Percentiles rank a stretch among this genome's conserved stretches.
phyloP scores from a whole-genome alignment of 169 alveolate species.

The Besnoitia besnoiti region DNA sequence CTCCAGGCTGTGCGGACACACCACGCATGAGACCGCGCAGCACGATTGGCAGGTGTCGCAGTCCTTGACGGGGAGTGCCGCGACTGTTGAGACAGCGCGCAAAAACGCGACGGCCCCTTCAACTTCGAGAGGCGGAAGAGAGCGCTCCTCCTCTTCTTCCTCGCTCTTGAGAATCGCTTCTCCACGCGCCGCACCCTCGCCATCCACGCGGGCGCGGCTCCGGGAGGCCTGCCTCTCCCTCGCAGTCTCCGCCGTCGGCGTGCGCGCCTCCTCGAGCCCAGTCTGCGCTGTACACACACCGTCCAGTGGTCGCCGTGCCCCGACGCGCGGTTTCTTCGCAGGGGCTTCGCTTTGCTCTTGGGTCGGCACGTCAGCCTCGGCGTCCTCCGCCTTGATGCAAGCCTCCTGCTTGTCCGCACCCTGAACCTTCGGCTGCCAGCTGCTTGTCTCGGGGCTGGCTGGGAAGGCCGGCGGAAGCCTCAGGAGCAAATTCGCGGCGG shows the following conservation, averaged over 20 bases:
- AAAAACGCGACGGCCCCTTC: not conserved
- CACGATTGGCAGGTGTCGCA: conserved; percentile 64
- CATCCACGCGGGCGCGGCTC: no score
- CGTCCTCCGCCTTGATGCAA: no score
- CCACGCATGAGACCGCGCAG: conserved; percentile 47
- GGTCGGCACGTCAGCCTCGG: not conserved
- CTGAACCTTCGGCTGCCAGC: not conserved
- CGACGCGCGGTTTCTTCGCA: no score
- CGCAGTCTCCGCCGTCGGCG: not conserved
- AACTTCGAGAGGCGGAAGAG: no score
- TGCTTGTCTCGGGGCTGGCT: not conserved
- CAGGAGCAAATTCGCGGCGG: not conserved
- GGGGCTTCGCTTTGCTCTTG: not conserved
- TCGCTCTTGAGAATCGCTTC: no score
- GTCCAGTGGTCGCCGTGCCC: no score
- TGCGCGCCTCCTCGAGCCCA: not conserved
- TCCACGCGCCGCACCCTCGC: no score
- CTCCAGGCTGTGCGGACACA: conserved; percentile 53
- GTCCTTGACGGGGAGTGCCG: conserved; percentile 62
- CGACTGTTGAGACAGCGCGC: not conserved
- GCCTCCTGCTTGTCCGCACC: not conserved
- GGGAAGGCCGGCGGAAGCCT: not conserved
- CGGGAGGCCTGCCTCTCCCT: no score
- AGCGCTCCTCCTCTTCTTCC: no score
- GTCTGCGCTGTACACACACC: no score